These are phyloP conservation scores for Erythrophleum fordii DNA, from an alignment of 306 rosid species.

Conservation along the genomic window DNA sequence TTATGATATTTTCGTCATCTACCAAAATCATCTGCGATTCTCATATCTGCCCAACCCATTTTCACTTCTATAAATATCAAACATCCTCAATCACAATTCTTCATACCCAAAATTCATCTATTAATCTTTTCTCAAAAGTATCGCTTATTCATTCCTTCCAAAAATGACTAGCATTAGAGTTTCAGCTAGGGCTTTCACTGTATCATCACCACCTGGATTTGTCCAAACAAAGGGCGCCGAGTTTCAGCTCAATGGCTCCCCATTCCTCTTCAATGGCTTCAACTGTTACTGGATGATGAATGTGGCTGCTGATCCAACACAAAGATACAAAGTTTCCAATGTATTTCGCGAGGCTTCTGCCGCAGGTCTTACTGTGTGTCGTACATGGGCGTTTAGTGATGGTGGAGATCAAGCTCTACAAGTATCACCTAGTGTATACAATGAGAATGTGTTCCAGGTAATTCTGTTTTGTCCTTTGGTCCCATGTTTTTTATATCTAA, in stretches of 20 bases:
- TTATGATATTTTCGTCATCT: no score
- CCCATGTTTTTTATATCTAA: no score
- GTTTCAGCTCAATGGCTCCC: conserved; percentile 38
- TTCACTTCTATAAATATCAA: no score
- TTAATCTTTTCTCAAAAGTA: no score
- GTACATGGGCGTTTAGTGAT: conserved; percentile 68
- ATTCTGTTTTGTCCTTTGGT: no score
- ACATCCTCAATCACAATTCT: no score
- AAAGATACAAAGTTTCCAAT: conserved; percentile 49
- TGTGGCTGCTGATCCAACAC: conserved; percentile 50
- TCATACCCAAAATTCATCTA: no score
- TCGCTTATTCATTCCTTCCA: not conserved
- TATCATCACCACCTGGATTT: conserved; percentile 29
- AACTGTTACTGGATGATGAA: conserved; percentile 70
- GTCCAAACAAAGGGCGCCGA: conserved; percentile 45
- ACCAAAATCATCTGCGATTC: no score
- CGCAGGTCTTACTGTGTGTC: conserved; percentile 56
- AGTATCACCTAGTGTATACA: conserved; percentile 52
- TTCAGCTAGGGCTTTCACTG: no score
- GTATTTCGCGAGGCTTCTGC: conserved; percentile 55
- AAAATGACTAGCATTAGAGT: no score
- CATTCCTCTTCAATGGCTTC: conserved; percentile 60
- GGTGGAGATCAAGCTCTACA: conserved; percentile 57
- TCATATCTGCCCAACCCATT: no score
- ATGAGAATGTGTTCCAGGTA: conserved; percentile 59